Base-by-base conservation (phyloP, 352 stramenopile genomes). In the Phytophthora ohioensis region DNA sequence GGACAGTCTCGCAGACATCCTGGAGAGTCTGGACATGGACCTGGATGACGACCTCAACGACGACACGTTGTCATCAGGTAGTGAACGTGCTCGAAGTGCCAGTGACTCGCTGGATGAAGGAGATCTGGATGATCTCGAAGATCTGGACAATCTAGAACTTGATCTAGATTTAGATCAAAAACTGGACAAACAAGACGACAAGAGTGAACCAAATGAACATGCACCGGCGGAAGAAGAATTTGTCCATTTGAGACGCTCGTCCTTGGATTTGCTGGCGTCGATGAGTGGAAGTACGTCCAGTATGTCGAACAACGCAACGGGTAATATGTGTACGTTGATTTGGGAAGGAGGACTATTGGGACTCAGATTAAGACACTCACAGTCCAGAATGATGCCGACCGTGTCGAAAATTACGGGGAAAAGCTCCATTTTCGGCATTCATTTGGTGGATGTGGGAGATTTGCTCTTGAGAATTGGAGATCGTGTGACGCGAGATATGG, bases 371-470 rank as follows among this genome's bases (percentile, higher is more conserved):
- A 84, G 87, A 3, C 91, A 94, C 72, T 95, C 89, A 34, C 85
- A 94, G 70, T 93, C 88, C 9, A 75, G 81, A 3, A 90, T 93
- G 68, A 82, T 94, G 56, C 89, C 89, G 0, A 84, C 85, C 0
- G 89, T 96, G 31, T 95, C 89, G 38, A 94, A 94, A 68, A 76
- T 96, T 68, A 96, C 87, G 9, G 89, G 89, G 3, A 89, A 90
- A 51, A 96, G 89, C 73, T 81, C 87, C 10, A 96, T 96, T 63
- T 86, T 88, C 55, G 89, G 89, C 34, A 92, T 96, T 56, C 89
- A 96, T 59, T 57, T 96, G 7, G 85, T 96, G 38, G 87, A 96
- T 42, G 81, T 96, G 4, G 89, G 89, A 13, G 89, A 96, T 70
- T 64, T 95, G 69, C 63, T 96, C 43, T 54, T 96, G 17, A 67